Evolutionary conservation across 2,329 filamentous ascomycete species (phyloP), one percentile per base, ranked within the genome.

Genomic region (Aschersonia sp.): DNA sequence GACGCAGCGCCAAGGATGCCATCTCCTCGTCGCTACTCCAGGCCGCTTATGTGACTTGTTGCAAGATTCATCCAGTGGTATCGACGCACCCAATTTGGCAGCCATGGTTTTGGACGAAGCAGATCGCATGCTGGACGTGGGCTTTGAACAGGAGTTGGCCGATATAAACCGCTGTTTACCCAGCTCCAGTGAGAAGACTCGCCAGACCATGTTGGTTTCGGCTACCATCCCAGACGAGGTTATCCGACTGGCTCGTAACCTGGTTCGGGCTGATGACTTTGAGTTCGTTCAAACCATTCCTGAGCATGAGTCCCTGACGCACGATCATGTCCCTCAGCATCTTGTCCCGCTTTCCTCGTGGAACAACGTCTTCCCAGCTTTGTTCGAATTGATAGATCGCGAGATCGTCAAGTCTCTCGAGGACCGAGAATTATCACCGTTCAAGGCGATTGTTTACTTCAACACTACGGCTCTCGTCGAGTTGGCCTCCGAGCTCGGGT

Each of bases 81-180:
- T 94, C 40, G 68, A 70, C 29, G 85, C 85, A 64, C 88, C 60
- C 64, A 89, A 86, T 63, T 83, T 97, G 71, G 85, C 87, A 63
- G 94, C 92, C 55, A 75, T 98, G 43, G 88, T 97, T 54, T 82
- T 98, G 44, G 92, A 98, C 57, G 92, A 98, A 73, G 92, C 92
- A 58, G 92, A 98, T 67, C 86, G 92, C 57, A 96, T 98, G 86
- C 77, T 98, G 61, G 92, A 98, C 69, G 92, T 94, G 72, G 92
- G 85, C 2, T 90, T 90, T 58, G 71, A 81, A 49, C 69, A 71
- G 37, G 81, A 81, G 48, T 73, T 90, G 46, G 65, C 71, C 45
- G 63, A 76, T 1, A 86, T 90, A 48, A 66, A 79, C 48, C 50
- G 60, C 0, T 59, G 66, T 42, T 73, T 96, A 8, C 90, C 90